phyloP scores from a whole-genome alignment of 176 grass and related monocot species.

The Ampelocalamus luodianensis region DNA sequence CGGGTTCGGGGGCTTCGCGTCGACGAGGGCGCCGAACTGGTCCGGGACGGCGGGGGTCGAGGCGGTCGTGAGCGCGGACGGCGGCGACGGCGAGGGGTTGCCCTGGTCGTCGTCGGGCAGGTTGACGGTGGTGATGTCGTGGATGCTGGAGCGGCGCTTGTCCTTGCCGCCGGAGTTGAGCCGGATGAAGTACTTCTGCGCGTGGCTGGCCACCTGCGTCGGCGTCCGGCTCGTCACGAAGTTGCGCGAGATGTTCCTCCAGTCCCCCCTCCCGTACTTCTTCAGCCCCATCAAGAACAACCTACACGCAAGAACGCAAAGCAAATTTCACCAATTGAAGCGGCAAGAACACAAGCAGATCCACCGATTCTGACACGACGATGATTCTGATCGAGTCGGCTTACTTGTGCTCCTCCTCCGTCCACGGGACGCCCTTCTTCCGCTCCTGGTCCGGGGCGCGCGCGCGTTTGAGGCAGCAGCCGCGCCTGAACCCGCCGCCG shows the following conservation, averaged over 20 bases:
- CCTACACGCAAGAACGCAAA: constrained; percentile 47
- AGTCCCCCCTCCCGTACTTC: constrained; percentile 95
- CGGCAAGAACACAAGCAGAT: neutral
- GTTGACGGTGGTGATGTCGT: constrained; percentile 97
- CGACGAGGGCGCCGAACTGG: constrained; percentile 48
- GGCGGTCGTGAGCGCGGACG: constrained; percentile 48
- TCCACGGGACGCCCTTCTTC: constrained; percentile 98
- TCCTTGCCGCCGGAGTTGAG: constrained; percentile 88
- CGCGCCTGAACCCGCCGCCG: constrained; percentile 55
- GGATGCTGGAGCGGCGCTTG: constrained; percentile 97
- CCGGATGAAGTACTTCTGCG: constrained; percentile 95
- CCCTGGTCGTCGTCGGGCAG: constrained; percentile 60
- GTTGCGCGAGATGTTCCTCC: constrained; percentile 95
- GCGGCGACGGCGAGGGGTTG: constrained; percentile 54
- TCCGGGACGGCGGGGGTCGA: constrained; percentile 31
- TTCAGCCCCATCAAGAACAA: constrained; percentile 82
- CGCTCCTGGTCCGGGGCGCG: constrained; percentile 74
- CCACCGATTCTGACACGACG: neutral
- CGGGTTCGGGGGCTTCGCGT: constrained; percentile 42
- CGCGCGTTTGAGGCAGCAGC: constrained; percentile 66
- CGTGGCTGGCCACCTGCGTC: constrained; percentile 97
- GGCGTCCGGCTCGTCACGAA: constrained; percentile 90
- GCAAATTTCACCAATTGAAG: constrained; percentile 17
- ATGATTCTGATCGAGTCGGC: neutral
- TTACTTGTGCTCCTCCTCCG: constrained; percentile 95